Evolutionary conservation across 495 filamentous ascomycete species (phyloP), one percentile per base, ranked within the genome.

Genomic region (Penicillium steckii): DNA sequence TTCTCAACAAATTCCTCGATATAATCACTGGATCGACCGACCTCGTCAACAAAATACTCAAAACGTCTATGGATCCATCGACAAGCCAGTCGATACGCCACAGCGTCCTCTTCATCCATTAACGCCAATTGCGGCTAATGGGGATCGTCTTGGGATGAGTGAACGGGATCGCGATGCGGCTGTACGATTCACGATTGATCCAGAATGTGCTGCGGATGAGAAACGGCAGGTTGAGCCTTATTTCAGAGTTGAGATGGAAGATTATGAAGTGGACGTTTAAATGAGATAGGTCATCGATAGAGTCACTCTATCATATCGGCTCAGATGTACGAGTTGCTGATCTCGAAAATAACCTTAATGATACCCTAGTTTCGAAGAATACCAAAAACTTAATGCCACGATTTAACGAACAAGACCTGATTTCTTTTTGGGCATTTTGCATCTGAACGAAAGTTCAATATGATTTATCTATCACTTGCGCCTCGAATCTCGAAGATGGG

Each of bases 111-210:
- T 44, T 8, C 66, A 65, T 46, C 69, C 67, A 8, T 60, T 76
- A n/a, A 74, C 64, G 1, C 70, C 66, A 4, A 54, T 67, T 44
- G 64, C 73, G 27, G 68, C 77, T 3, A 73, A 61, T 33, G 79
- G 75, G 19, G 76, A 79, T 10, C 73, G 77, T 18, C 64, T 68
- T n/a, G 64, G 67, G 13, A 59, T 70, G 18, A 70, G 75, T 17
- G 81, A 85, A 44, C 68, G 79, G 44, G 81, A 81, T 40, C 77
- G 82, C 25, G 85, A 90, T 19, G 88, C 86, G 8, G 95, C 95
- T 1, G 80, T 94, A 24, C 85, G 94, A 10, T 98, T 96, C 63
- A 90, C 96, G 75, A 84, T 97, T 24, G 90, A 97, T 61, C 81
- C 87, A 10, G 84, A 81, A 38, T 79, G 87, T 45, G 93, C 90